A percentile compares a stretch with the other conserved stretches of the same genome.
These are phyloP conservation scores for Ballota nigra DNA, from an alignment of 257 asterid genomes.

Conservation along the genomic window DNA sequence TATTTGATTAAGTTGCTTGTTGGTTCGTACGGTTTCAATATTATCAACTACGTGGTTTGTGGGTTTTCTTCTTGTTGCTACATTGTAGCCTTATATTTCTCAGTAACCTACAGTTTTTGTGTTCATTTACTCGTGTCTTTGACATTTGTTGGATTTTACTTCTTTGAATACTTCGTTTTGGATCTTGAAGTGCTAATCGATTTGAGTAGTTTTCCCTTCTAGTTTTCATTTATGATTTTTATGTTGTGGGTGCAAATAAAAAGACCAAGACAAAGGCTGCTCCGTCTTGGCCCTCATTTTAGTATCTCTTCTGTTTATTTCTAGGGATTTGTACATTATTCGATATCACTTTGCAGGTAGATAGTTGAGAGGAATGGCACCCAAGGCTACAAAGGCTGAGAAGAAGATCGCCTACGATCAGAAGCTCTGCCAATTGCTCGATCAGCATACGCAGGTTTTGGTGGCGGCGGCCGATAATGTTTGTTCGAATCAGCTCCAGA, in stretches of 20 bases:
- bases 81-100: background rate
- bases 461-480: conserved; percentile 83
- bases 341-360: background rate
- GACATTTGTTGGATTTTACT: background rate
- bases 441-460: conserved; percentile 73
- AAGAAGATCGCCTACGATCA: conserved; percentile 78
- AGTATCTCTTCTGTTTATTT: conserved; percentile 40
- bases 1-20: conserved; percentile 52
- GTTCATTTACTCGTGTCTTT: background rate
- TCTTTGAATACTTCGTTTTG: background rate
- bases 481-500: conserved; percentile 86
- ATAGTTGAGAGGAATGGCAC: conserved; percentile 46
- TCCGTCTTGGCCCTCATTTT: conserved; percentile 81
- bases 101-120: background rate
- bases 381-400: conserved; percentile 58
- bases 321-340: conserved; percentile 30
- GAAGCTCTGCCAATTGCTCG: conserved; percentile 76
- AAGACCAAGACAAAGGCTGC: too few species aligned
- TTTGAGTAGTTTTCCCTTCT: too few species aligned
- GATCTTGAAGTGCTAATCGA: too few species aligned
- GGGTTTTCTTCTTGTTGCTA: too few species aligned
- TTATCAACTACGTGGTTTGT: background rate
- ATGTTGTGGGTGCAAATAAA: too few species aligned
- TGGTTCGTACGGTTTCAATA: background rate
- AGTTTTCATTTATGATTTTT: too few species aligned